These are phyloP conservation scores for Phaffia australis DNA, from an alignment of 768 basidiomycete species.

Conservation along the genomic window DNA sequence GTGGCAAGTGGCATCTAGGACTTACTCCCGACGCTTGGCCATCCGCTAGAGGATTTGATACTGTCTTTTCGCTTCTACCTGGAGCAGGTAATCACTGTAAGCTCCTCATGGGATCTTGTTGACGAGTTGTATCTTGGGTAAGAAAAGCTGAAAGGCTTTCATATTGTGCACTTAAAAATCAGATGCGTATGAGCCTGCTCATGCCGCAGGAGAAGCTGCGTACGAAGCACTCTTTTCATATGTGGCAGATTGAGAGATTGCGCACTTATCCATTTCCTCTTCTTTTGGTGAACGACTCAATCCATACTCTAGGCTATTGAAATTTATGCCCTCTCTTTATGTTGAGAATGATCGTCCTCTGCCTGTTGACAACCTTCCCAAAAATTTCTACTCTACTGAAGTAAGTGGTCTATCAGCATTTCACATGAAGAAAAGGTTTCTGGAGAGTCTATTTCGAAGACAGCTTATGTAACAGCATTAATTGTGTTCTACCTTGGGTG, in stretches of 20 bases:
- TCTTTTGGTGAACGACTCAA: constrained; percentile 28
- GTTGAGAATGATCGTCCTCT: constrained; percentile 29
- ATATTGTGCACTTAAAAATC: neutral
- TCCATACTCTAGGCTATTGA: constrained; percentile 30
- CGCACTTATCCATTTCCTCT: neutral
- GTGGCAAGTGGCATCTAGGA: constrained; percentile 37
- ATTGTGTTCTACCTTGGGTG: constrained; percentile 25
- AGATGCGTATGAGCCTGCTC: constrained; percentile 23
- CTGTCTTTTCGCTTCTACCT: constrained; percentile 30
- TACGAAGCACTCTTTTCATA: neutral
- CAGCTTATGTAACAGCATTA: neutral
- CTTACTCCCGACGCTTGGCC: constrained; percentile 27
- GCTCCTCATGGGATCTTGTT: constrained; percentile 1
- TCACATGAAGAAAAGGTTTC: neutral
- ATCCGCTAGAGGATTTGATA: constrained; percentile 27
- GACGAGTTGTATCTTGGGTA: too few species aligned
- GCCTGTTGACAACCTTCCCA: constrained; percentile 29
- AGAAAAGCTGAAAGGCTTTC: neutral
- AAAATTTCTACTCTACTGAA: constrained; percentile 30
- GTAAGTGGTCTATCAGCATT: constrained; percentile 28
- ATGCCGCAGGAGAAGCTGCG: constrained; percentile 18
- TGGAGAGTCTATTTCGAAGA: too few species aligned
- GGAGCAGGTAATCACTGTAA: constrained; percentile 33
- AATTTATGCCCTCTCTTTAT: constrained; percentile 30
- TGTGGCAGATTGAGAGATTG: neutral